A percentile compares a stretch with the other conserved stretches of the same genome.
phyloP scores from a whole-genome alignment of 768 basidiomycete species.

The Dioszegia aurantiaca region DNA sequence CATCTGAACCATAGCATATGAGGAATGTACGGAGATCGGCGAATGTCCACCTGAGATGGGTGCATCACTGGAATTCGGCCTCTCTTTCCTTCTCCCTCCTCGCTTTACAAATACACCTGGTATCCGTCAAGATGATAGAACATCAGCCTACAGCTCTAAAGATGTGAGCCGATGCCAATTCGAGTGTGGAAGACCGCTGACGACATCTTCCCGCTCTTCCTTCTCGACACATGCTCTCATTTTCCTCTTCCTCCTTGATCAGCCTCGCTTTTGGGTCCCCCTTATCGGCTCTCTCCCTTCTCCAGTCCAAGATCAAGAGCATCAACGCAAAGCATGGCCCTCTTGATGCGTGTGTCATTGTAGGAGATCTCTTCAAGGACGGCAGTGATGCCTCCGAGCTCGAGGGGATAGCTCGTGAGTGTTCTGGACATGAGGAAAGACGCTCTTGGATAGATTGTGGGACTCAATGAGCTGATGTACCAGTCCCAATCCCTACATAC shows the following conservation, averaged over 20 bases:
- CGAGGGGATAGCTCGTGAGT: constrained; percentile 34
- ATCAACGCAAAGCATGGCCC: constrained; percentile 91
- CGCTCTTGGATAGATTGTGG: background rate
- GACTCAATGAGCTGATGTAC: background rate
- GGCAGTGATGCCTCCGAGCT: constrained; percentile 62
- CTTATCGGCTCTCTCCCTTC: constrained; percentile 66
- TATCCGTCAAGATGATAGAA: constrained; percentile 12
- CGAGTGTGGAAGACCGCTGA: background rate
- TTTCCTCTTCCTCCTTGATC: constrained; percentile 31
- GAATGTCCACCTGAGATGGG: no score
- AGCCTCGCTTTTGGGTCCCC: constrained; percentile 80
- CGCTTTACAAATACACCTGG: background rate
- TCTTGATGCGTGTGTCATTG: constrained; percentile 63
- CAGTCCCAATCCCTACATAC: constrained; percentile 86
- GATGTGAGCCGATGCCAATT: constrained; percentile 20
- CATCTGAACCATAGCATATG: no score
- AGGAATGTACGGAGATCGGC: no score
- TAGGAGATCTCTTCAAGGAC: constrained; percentile 60
- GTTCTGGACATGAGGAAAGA: background rate
- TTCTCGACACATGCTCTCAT: background rate
- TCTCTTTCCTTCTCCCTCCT: background rate
- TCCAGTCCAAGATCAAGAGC: constrained; percentile 74
- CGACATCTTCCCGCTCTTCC: background rate
- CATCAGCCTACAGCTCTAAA: constrained; percentile 31
- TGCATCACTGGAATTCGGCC: background rate